These are phyloP conservation scores for Logfia minima DNA, from an alignment of 129 eudicot species.

Conservation along the genomic window DNA sequence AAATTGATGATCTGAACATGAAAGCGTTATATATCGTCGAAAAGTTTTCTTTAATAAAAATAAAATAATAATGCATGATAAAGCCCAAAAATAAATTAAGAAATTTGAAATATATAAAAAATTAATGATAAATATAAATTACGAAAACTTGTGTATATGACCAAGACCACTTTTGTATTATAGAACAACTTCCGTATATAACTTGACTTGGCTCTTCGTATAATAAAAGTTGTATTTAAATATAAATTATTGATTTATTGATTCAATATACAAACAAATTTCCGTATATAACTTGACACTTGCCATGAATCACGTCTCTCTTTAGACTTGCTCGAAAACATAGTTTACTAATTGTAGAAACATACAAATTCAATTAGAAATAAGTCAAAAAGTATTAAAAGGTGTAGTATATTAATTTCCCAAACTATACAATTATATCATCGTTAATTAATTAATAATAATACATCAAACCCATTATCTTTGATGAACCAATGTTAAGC, in stretches of 20 bases:
- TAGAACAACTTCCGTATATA: no score
- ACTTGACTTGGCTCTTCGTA: no score
- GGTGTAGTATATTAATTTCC: slow-evolving; percentile 19
- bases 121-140: no score
- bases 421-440: slow-evolving; percentile 14
- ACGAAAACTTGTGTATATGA: no score
- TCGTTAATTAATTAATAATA: slow-evolving; percentile 1
- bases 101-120: no score
- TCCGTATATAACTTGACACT: background rate
- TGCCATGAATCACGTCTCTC: background rate
- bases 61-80: no score
- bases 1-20: background rate
- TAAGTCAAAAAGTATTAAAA: background rate
- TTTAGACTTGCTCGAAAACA: background rate
- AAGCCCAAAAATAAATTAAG: no score
- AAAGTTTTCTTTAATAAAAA: no score
- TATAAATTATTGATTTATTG: background rate
- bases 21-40: no score
- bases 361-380: background rate
- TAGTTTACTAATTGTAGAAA: background rate
- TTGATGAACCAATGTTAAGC: background rate
- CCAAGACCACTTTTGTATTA: no score
- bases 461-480: background rate
- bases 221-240: background rate
- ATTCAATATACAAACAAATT: background rate